phyloP scores from a whole-genome alignment of 164 flowering plant genomes.

The Nymphaea thermarum region DNA sequence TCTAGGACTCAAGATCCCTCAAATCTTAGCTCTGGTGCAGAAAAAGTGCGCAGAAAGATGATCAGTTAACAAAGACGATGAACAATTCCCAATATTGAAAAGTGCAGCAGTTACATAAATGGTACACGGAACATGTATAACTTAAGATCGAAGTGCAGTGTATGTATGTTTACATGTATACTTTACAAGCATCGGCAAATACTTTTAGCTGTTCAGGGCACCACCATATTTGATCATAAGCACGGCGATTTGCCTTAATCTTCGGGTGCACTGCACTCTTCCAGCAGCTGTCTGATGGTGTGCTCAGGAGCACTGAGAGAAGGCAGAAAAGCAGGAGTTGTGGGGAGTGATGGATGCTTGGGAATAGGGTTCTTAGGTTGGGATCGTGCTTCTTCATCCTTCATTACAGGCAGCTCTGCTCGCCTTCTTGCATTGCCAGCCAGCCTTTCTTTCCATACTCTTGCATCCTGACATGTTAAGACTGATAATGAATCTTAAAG shows the following conservation, averaged over 20 bases:
- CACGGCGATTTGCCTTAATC: not conserved
- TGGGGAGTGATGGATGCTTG: slow-evolving; percentile 2
- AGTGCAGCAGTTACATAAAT: not conserved
- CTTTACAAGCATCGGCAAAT: not conserved
- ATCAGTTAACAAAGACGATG: too few relatives aligned
- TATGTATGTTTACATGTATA: not conserved
- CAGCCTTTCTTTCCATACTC: slow-evolving; percentile 1
- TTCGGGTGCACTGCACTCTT: slow-evolving; percentile 1
- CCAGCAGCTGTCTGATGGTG: not conserved
- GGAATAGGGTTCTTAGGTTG: not conserved
- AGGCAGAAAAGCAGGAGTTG: not conserved
- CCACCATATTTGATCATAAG: not conserved
- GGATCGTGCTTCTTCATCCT: not conserved
- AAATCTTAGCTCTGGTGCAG: too few relatives aligned
- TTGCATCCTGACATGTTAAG: not conserved
- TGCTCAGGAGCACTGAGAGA: slow-evolving; percentile 3
- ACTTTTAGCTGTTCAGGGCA: not conserved
- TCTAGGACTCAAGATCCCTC: too few relatives aligned
- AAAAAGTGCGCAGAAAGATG: too few relatives aligned
- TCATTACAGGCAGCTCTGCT: slow-evolving; percentile 2
- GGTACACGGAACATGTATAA: not conserved
- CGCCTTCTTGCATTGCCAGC: not conserved
- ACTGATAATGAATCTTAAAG: not conserved
- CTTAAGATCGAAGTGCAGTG: not conserved
- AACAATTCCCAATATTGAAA: too few relatives aligned